Evolutionary conservation across 2,329 filamentous ascomycete species (phyloP), one percentile per base, ranked within the genome.

Genomic region (Verticillium tricorpus): DNA sequence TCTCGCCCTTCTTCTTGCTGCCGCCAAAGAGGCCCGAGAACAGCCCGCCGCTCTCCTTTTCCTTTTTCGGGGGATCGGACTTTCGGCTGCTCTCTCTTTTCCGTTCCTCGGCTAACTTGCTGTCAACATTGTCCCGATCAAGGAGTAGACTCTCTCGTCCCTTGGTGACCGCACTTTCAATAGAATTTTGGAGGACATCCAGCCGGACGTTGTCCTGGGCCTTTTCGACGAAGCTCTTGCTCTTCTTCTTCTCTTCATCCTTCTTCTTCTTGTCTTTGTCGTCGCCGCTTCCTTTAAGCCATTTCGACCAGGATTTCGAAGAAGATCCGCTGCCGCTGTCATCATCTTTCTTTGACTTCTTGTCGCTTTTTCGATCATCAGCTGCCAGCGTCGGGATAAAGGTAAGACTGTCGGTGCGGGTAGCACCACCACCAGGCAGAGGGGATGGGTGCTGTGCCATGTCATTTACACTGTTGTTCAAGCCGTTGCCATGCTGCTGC

Each of bases 1-100:
- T 88, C 62, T 94, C 90, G 61, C 85, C 82, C 76, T 92, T 96
- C 80, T 94, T 96, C 79, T 96, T 96, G 63, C 89, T 85, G 52
- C 92, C 91, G 17, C 93, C 92, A 71, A 99, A 98, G 61, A 99
- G 88, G 1, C 93, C 95, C 0, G 93, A 94, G 68, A 99, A 93
- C n/a, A 98, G 82, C 7, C 91, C 87, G 65, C 94, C 93, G 8
- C 93, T 89, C 64, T 97, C 92, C 71, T 96, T 97, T 67, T 97
- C 93, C 73, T 93, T 97, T 77, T 94, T 97, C 22, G 88, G 83
- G 11, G 58, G 40, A 35, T 89, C 89, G 5, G 87, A 84, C 72
- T 93, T 95, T 55, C 92, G 87, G 65, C 79, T 84, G 68, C 85
- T 89, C 67, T 93, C 89, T 73, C 95, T 96, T 75, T 89, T 94